Evolutionary conservation across 2,329 filamentous ascomycete species (phyloP), one percentile per base, ranked within the genome.

Genomic region (Penicillium frequentans): DNA sequence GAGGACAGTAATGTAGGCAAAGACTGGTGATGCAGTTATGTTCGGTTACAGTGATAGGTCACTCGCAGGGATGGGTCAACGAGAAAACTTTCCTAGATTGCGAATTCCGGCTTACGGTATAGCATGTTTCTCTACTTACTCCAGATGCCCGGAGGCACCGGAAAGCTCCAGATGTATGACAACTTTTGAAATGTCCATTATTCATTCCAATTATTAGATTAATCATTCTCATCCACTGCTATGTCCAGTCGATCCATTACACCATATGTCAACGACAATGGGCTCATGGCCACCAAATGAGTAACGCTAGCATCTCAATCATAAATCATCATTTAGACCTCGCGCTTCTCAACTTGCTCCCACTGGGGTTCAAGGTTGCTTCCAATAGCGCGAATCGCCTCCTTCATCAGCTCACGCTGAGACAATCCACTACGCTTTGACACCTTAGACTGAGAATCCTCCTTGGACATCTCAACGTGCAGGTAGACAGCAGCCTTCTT

Each of bases 401-500:
- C 66, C 57, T 68, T 62, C 53, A 69, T 64, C 56, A 73, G 60
- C 10, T 64, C 64, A 3, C 65, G 57, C 5, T 52, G 50, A 10
- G 63, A 67, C 16, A 64, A 51, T 21, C 62, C 59, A 1, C 35
- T 56, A 4, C 70, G 70, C 61, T 73, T 74, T 14, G 63, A 64
- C 44, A 73, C 63, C 35, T 63, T 63, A 5, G 66, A 67, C 24
- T 64, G 57, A 2, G 70, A 66, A 45, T 73, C 72, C 45, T 73
- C 67, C 8, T 66, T 67, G 2, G 70, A 69, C 46, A 73, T 52
- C 67, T 73, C 70, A n/a, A 74, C 70, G 61, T 87, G 85, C 5
- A 85, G 57, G 49, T 73, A 84, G 1, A 87, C 84, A 5, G 82
- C 84, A 0, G 84, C 75, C 29, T 79, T 70, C 77, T 87, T 87